Conservation (phyloP, 306 rosid genomes). For the Castanea crenata region DNA sequence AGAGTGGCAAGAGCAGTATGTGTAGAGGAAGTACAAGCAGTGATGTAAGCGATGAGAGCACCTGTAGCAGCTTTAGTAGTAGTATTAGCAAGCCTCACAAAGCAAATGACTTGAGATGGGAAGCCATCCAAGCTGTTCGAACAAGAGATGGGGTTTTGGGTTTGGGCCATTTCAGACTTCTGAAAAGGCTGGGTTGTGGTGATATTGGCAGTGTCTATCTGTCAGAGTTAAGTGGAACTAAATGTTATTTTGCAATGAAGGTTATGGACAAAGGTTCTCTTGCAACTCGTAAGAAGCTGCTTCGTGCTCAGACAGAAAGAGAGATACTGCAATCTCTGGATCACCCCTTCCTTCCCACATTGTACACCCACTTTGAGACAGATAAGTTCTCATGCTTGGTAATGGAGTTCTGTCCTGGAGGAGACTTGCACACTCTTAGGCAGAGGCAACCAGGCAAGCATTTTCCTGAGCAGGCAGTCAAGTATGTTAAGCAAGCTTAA, state of each 20-base stretch:
- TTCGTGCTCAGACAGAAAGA: conserved; percentile 97
- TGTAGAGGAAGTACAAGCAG: conserved; percentile 98
- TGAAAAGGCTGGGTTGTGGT: conserved; percentile 97
- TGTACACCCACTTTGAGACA: conserved; percentile 95
- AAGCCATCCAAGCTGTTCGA: conserved; percentile 89
- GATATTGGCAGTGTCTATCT: conserved; percentile 98
- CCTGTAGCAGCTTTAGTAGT: conserved; percentile 94
- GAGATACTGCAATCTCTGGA: conserved; percentile 94
- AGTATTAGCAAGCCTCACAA: conserved; percentile 92
- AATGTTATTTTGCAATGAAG: conserved; percentile 95
- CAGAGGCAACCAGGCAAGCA: conserved; percentile 98
- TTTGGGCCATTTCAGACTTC: conserved; percentile 80
- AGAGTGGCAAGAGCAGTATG: conserved; percentile 96
- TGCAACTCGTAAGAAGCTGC: conserved; percentile 89
- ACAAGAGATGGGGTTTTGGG: conserved; percentile 80
- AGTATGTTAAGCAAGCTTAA: conserved; percentile 61
- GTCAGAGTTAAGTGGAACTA: conserved; percentile 93
- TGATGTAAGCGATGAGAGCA: conserved; percentile 94
- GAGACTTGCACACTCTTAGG: conserved; percentile 93
- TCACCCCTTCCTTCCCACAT: conserved; percentile 94
- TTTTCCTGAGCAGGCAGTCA: conserved; percentile 98
- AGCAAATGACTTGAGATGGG: conserved; percentile 99
- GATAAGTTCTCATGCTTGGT: conserved; percentile 98
- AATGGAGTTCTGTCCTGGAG: conserved; percentile 99
- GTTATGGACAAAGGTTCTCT: conserved; percentile 99